Evolutionary conservation across 1,139 yeast species (phyloP).

Genomic region (Meyerozyma guilliermondii): DNA sequence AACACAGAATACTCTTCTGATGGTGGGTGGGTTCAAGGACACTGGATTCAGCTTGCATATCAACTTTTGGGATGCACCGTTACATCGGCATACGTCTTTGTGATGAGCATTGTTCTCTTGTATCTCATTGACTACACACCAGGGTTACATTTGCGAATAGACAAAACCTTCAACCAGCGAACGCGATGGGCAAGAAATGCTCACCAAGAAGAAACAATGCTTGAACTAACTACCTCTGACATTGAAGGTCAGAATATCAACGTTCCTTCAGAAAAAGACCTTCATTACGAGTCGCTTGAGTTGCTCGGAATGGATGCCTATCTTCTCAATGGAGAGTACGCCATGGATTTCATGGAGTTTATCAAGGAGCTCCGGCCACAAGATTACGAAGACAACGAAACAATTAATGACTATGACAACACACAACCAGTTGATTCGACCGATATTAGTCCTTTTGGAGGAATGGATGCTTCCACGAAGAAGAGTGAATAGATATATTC

Average conservation of each 20-base stretch:
- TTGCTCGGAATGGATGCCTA: conserved; percentile 45
- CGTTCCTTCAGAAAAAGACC: neutral
- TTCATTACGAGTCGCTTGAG: conserved; percentile 20
- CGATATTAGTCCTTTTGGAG: neutral
- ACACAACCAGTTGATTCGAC: neutral
- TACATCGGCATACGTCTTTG: conserved; percentile 35
- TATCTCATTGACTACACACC: conserved; percentile 41
- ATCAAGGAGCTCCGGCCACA: conserved; percentile 38
- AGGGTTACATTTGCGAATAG: conserved; percentile 43
- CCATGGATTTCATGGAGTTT: conserved; percentile 45
- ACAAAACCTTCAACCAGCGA: conserved; percentile 35
- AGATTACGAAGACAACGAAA: conserved; percentile 22
- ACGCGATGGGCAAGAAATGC: conserved; percentile 15
- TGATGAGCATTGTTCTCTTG: conserved; percentile 32
- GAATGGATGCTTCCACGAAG: neutral
- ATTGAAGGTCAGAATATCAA: neutral
- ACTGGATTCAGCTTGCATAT: conserved; percentile 45
- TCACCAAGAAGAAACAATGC: conserved; percentile 3
- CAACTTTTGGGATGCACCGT: conserved; percentile 43
- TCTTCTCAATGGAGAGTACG: conserved; percentile 50
- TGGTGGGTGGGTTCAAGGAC: conserved; percentile 48
- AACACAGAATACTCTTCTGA: conserved; percentile 24
- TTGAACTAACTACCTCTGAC: neutral
- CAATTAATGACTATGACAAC: neutral
- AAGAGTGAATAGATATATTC: conserved; percentile 1